phyloP scores from a whole-genome alignment of 805 yeast species.

The Pachysolen tannophilus region DNA sequence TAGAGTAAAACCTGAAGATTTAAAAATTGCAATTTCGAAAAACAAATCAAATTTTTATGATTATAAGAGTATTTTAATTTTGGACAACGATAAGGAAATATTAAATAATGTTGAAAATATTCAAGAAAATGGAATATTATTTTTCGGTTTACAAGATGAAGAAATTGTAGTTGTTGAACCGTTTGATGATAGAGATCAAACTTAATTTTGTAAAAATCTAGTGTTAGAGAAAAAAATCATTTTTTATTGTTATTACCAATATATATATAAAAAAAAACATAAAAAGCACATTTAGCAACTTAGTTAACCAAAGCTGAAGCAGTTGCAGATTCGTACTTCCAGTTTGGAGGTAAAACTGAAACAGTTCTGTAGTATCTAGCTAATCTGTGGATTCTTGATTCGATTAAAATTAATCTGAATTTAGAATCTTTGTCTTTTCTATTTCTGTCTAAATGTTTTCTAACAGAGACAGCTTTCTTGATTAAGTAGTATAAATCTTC shows the following conservation, averaged over 20 bases:
- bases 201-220: not conserved
- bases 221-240: constrained; percentile 1
- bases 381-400: constrained; percentile 99
- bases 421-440: constrained; percentile 99
- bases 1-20: constrained; percentile 15
- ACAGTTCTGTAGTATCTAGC: constrained; percentile 99
- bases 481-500: constrained; percentile 99
- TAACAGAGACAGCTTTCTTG: constrained; percentile 99
- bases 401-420: constrained; percentile 99
- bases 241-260: not conserved
- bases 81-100: constrained; percentile 16
- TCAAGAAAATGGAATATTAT: constrained; percentile 33
- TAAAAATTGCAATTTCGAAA: constrained; percentile 29
- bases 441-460: constrained; percentile 99
- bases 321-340: constrained; percentile 99
- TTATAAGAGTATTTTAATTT: constrained; percentile 13
- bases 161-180: constrained; percentile 24
- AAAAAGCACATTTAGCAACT: constrained; percentile 21
- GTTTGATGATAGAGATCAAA: constrained; percentile 3
- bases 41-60: constrained; percentile 20
- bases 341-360: constrained; percentile 98
- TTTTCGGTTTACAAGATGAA: constrained; percentile 31
- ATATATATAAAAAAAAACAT: constrained; percentile 13
- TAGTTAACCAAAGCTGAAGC: constrained; percentile 99
- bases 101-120: constrained; percentile 20